A percentile compares a stretch with the other conserved stretches of the same genome.
Conservation (phyloP, 176 grass and related monocot genomes). For the Bolboschoenus planiculmis region DNA sequence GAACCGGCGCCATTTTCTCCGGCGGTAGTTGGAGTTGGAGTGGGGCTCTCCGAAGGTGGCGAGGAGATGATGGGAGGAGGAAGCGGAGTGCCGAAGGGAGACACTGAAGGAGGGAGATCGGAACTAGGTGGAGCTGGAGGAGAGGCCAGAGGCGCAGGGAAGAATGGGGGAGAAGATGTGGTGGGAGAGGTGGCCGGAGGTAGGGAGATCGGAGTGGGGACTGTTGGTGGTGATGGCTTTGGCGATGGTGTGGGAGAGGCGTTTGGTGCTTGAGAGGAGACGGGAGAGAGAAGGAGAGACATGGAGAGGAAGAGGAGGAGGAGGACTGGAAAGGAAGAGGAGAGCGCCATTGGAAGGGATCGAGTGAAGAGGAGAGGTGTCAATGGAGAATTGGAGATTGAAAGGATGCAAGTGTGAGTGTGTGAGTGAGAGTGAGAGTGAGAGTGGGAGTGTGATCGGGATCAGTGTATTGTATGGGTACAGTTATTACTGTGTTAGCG, state of each 20-base stretch:
- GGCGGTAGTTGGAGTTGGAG: neutral
- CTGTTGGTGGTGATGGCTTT: neutral
- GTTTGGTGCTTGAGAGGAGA: neutral
- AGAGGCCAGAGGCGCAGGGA: neutral
- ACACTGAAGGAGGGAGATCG: neutral
- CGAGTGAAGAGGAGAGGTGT: neutral
- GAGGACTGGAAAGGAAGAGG: neutral
- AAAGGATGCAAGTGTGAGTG: neutral
- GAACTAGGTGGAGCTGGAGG: neutral
- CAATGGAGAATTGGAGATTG: neutral
- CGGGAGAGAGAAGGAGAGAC: neutral
- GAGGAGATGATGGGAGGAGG: conserved; percentile 5
- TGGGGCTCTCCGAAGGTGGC: neutral
- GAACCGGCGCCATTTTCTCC: conserved; percentile 1
- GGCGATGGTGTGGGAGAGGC: neutral
- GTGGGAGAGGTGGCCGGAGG: neutral
- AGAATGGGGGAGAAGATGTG: neutral
- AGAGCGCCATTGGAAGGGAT: neutral
- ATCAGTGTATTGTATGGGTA: neutral
- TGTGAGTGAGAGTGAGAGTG: neutral
- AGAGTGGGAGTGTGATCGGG: too few species aligned
- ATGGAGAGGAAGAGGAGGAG: neutral
- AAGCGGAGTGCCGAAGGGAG: neutral
- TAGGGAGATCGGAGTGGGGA: neutral
- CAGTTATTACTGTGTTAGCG: neutral